These are phyloP conservation scores for Dryadomyces quercivorus DNA, from an alignment of 2,329 filamentous ascomycete genomes.

Conservation along the genomic window DNA sequence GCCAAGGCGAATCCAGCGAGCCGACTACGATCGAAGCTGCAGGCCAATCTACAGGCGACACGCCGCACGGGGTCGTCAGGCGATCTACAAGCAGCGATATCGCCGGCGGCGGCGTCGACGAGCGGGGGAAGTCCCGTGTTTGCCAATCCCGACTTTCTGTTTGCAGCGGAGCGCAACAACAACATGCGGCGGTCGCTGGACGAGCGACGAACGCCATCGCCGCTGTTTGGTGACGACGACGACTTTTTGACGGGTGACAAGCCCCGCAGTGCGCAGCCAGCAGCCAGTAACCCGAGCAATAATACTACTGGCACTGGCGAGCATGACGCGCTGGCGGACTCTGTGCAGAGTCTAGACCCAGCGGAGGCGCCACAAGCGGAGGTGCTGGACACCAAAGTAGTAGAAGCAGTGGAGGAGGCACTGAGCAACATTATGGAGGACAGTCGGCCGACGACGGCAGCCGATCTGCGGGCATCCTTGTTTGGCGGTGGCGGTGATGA, in stretches of 20 bases:
- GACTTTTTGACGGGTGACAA: slow-evolving; percentile 26
- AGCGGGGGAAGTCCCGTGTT: too few species aligned
- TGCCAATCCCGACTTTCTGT: neutral
- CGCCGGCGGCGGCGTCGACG: slow-evolving; percentile 21
- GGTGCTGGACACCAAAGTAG: slow-evolving; percentile 60
- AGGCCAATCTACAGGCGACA: slow-evolving; percentile 10
- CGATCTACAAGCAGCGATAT: slow-evolving; percentile 30
- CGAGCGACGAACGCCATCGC: slow-evolving; percentile 30
- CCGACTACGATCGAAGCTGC: slow-evolving; percentile 1
- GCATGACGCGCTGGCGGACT: slow-evolving; percentile 55
- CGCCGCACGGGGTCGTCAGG: slow-evolving; percentile 34
- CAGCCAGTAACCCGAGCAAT: too few species aligned
- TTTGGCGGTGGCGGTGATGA: slow-evolving; percentile 43
- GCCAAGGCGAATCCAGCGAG: neutral
- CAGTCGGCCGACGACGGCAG: slow-evolving; percentile 49
- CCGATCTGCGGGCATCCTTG: slow-evolving; percentile 53
- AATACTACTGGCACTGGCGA: slow-evolving; percentile 37
- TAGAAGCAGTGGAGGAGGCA: slow-evolving; percentile 86
- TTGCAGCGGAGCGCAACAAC: neutral
- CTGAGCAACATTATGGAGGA: slow-evolving; percentile 87
- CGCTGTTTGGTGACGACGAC: slow-evolving; percentile 78
- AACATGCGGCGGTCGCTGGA: slow-evolving; percentile 55
- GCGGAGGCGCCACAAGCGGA: slow-evolving; percentile 14
- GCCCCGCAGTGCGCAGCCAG: slow-evolving; percentile 1
- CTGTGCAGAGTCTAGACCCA: slow-evolving; percentile 64